phyloP scores from a whole-genome alignment of 441 rosid genomes.

The Arabidopsis hybrid region DNA sequence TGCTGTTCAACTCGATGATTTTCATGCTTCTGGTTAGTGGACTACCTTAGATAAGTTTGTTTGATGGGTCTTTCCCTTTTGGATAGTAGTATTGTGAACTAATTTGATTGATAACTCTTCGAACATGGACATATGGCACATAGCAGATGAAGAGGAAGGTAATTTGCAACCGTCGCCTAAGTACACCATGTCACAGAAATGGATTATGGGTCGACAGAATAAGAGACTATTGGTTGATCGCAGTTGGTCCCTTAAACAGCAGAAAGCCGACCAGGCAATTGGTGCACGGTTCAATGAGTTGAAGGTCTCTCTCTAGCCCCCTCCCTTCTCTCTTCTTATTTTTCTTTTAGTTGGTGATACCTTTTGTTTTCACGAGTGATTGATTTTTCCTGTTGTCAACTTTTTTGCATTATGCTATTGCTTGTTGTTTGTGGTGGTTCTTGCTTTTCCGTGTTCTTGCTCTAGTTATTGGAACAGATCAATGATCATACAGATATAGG shows the following conservation, averaged over 20 bases:
- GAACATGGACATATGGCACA: constrained; percentile 41
- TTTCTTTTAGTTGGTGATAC: neutral
- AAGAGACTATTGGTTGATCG: constrained; percentile 62
- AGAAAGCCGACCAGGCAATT: constrained; percentile 71
- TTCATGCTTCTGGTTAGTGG: constrained; percentile 43
- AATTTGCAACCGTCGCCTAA: constrained; percentile 64
- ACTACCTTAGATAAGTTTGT: neutral
- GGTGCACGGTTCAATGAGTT: constrained; percentile 65
- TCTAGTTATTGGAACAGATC: constrained; percentile 20
- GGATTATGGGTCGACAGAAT: constrained; percentile 81
- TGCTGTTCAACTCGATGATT: constrained; percentile 47
- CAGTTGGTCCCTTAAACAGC: constrained; percentile 71
- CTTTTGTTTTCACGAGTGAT: neutral
- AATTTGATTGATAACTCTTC: constrained; percentile 38
- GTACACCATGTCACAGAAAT: constrained; percentile 86
- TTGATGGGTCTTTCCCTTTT: constrained; percentile 31
- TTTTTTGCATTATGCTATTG: constrained; percentile 14
- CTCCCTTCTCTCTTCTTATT: constrained; percentile 4
- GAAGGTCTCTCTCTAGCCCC: constrained; percentile 58
- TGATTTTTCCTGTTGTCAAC: constrained; percentile 33
- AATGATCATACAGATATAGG: neutral
- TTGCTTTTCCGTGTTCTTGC: constrained; percentile 9
- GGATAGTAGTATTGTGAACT: constrained; percentile 23
- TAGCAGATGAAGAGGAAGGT: constrained; percentile 65
- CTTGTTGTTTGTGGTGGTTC: constrained; percentile 15